Evolutionary conservation across 2,329 filamentous ascomycete genomes (phyloP), one percentile per base, ranked within the genome.

Genomic region (Neofusicoccum sp.): DNA sequence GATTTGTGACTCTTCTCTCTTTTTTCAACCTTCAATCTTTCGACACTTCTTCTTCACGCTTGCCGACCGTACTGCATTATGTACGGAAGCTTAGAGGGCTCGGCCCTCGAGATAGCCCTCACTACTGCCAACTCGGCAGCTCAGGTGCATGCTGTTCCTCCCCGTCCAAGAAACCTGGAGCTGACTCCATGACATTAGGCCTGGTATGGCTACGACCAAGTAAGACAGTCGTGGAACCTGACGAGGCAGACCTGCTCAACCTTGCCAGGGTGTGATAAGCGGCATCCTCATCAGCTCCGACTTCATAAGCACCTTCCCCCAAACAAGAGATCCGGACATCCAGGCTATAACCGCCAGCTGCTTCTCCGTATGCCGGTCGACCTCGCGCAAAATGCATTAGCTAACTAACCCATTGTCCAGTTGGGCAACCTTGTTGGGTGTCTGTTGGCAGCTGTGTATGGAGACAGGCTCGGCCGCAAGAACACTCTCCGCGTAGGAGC

Each of bases 261-360:
- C n/a, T 58, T 8, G 3, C 16, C 38, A 63, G 60, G 64, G 64
- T 40, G 61, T 65, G 28, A 63, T 51, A 12, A 61, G 54, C 8
- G 64, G 64, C 8, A 64, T 65, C 40, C 51, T 65, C 16, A 68
- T 67, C 57, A 64, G 64, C 43, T 59, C 56, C 2, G 61, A 66
- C 44, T 68, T 68, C 58, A 63, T 68, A 53, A 28, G 63, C 26
- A 61, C 59, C 7, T 68, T 68, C 58, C 66, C 66, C 2, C 61
- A 67, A 47, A 67, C 65, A 30, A 64, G 60, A 28, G 58, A 64
- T 30, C 54, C 65, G 1, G 61, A 66, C 40, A 65, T 68, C 38
- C 63, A 68, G 41, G 66, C 65, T 7, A 68, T 67, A 34, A 67
- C 65, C 34, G 62, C 65, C n/a, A 68, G 66, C 40, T 67, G 64